Evolutionary conservation across 352 stramenopile species (phyloP), one percentile per base, ranked within the genome.

Genomic region (Phytophthora meadii): DNA sequence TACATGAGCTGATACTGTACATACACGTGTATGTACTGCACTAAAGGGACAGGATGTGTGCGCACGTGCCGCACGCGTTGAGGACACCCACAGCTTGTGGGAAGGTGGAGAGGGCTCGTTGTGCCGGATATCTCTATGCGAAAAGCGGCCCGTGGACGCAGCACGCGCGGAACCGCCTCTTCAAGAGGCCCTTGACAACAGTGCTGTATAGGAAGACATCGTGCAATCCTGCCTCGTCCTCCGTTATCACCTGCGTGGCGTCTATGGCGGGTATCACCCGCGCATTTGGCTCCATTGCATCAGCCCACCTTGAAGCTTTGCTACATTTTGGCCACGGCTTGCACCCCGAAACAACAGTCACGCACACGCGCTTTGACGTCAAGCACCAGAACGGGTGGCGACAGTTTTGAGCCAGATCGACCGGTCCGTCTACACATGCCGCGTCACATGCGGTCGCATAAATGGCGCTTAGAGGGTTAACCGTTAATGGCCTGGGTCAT

Each of bases 361-460:
- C n/a, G n/a, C n/a, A n/a, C n/a, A 42, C 24, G 40, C 17, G 46
- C 1, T 14, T 15, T n/a, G 27, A 25, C n/a, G 46, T 40, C 54
- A 56, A 36, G 30, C 30, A 36, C 30, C 30, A 34, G 30, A 34
- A 34, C 8, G 30, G 8, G 10, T 36, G 30, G 8, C 30, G 9
- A 36, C 30, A 36, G 30, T 36, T 36, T 36, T 36, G 58, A 68
- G 64, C 65, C 58, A 28, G 65, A 46, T 25, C 2, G 17, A 22
- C 17, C 14, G 48, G 40, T 68, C 60, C 52, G 53, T 58, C 53
- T 65, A 59, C 54, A 69, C 28, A 25, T 63, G 61, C 52, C 61
- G 17, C 61, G 61, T 69, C 61, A 57, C 62, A 70, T 70, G 47
- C 25, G 48, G 47, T 53, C 27, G 44, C 49, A 66, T 61, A 61